These are phyloP conservation scores for Pistacia vera DNA, from an alignment of 345 rosid species.

Conservation along the genomic window DNA sequence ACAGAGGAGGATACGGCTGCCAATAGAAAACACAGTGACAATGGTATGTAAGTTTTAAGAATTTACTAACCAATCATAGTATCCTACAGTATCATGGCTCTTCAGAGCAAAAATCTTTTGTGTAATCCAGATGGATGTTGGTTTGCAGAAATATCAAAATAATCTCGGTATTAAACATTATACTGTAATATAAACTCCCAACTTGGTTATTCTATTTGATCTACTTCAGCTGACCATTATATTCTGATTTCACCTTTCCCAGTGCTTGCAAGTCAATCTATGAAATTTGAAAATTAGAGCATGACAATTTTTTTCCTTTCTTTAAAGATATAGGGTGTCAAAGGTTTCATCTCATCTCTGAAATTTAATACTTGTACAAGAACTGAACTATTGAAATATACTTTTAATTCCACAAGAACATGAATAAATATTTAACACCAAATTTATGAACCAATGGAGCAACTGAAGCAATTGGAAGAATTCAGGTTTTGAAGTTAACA, in stretches of 20 bases:
- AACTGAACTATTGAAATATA: background rate
- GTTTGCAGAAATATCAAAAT: background rate
- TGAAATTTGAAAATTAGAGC: background rate
- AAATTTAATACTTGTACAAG: too few relatives aligned
- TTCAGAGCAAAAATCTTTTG: background rate
- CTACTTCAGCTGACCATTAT: too few relatives aligned
- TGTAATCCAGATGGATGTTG: background rate
- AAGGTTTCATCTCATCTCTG: background rate
- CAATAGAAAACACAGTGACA: background rate
- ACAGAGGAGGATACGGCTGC: conserved; percentile 92
- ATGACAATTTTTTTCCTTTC: background rate
- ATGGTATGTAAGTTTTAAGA: background rate
- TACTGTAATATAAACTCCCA: background rate
- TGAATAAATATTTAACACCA: background rate
- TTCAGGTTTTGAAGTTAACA: background rate
- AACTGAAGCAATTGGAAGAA: background rate
- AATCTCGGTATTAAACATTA: background rate
- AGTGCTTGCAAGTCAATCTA: background rate
- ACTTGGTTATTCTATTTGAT: too few relatives aligned
- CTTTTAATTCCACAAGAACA: background rate
- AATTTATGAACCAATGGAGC: background rate
- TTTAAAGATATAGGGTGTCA: too few relatives aligned
- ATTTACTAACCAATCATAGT: too few relatives aligned
- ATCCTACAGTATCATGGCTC: too few relatives aligned
- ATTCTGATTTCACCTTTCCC: background rate